Conservation (phyloP, 768 basidiomycete genomes). For the Kwoniella dendrophila region DNA sequence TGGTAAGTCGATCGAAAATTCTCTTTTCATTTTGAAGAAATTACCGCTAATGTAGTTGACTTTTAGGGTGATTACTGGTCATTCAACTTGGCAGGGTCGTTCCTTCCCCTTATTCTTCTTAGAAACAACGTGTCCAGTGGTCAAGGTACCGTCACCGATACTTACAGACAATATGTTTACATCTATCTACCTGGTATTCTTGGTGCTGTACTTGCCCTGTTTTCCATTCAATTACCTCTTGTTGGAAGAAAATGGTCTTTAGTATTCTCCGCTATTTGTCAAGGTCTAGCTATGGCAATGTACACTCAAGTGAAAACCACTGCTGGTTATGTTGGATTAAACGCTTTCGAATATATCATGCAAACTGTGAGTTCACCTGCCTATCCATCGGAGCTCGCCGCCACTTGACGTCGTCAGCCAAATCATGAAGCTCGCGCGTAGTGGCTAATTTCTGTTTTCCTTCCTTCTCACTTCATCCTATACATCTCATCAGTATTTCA, state of each 20-base stretch:
- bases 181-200: slow-evolving; percentile 53
- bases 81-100: slow-evolving; percentile 55
- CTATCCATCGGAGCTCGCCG: too few species aligned
- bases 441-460: too few species aligned
- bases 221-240: slow-evolving; percentile 48
- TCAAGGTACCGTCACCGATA: slow-evolving; percentile 48
- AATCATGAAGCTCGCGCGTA: too few species aligned
- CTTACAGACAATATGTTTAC: slow-evolving; percentile 55
- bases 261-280: slow-evolving; percentile 46
- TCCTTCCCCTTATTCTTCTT: slow-evolving; percentile 55
- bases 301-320: slow-evolving; percentile 52
- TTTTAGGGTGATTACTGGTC: slow-evolving; percentile 49
- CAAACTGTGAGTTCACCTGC: slow-evolving; percentile 41
- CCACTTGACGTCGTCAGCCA: too few species aligned
- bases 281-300: slow-evolving; percentile 52
- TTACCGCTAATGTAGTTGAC: background rate
- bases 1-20: slow-evolving; percentile 33
- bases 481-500: slow-evolving; percentile 42
- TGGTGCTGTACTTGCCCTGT: slow-evolving; percentile 46
- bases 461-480: slow-evolving; percentile 6
- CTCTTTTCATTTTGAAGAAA: background rate
- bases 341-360: slow-evolving; percentile 53
- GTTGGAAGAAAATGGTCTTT: slow-evolving; percentile 50
- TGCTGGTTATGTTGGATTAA: slow-evolving; percentile 50
- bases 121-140: slow-evolving; percentile 50